Evolutionary conservation across 1,139 yeast genomes (phyloP).

Genomic region (Tardiomyces depauwii): DNA sequence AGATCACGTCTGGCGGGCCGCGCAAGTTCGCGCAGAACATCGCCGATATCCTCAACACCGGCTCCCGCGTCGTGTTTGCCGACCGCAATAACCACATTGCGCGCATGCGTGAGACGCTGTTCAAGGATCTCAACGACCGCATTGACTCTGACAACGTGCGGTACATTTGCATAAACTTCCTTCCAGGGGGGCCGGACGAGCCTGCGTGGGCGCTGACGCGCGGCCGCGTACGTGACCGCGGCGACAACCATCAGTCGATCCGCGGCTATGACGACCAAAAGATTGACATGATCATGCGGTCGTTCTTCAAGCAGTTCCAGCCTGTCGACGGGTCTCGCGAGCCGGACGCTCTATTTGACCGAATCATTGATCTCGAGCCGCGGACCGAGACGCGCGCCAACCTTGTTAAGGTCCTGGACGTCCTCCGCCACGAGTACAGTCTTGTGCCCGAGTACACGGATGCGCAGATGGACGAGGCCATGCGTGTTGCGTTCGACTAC

Average conservation of each 20-base stretch:
- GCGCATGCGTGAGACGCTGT: slow-evolving; percentile 57
- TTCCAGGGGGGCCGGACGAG: slow-evolving; percentile 27
- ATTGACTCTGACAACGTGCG: slow-evolving; percentile 28
- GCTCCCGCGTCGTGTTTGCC: slow-evolving; percentile 45
- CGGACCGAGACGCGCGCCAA: slow-evolving; percentile 26
- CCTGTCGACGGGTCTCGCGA: slow-evolving; percentile 33
- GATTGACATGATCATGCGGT: slow-evolving; percentile 55
- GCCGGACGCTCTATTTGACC: slow-evolving; percentile 65
- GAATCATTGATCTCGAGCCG: slow-evolving; percentile 43
- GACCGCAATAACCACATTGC: slow-evolving; percentile 77
- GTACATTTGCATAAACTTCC: slow-evolving; percentile 61
- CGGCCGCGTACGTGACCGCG: slow-evolving; percentile 53
- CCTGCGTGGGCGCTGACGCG: slow-evolving; percentile 35
- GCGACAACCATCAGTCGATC: slow-evolving; percentile 86
- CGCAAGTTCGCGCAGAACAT: slow-evolving; percentile 8
- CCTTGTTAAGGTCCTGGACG: slow-evolving; percentile 34
- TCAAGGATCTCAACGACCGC: slow-evolving; percentile 36
- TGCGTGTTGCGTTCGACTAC: slow-evolving; percentile 16
- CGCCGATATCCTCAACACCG: slow-evolving; percentile 19
- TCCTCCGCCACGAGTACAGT: slow-evolving; percentile 24
- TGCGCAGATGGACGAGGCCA: slow-evolving; percentile 17
- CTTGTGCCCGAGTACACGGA: slow-evolving; percentile 5
- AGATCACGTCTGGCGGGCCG: slow-evolving; percentile 30
- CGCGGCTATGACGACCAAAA: slow-evolving; percentile 40
- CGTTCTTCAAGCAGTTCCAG: slow-evolving; percentile 63